Evolutionary conservation across 2,329 filamentous ascomycete species (phyloP).

Genomic region (Byssoonygena ceratinophila): DNA sequence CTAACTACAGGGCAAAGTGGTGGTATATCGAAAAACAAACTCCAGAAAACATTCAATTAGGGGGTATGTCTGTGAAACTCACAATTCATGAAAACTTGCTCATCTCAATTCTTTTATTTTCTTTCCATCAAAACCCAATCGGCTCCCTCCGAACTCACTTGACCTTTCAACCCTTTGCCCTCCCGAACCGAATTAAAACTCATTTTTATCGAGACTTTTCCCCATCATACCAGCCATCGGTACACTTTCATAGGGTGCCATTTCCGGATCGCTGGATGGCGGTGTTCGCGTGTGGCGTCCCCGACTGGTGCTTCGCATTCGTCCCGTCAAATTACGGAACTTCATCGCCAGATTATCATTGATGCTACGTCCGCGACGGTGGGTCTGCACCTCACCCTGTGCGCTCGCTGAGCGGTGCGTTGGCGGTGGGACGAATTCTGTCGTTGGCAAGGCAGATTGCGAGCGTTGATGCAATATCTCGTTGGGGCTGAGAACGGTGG

Average conservation of each 20-base stretch:
- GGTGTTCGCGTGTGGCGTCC: slow-evolving; percentile 41
- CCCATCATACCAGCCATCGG: slow-evolving; percentile 14
- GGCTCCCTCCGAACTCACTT: neutral
- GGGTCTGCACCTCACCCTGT: slow-evolving; percentile 30
- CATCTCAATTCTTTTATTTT: neutral
- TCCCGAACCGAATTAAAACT: neutral
- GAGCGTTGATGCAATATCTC: neutral
- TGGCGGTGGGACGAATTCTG: slow-evolving; percentile 23
- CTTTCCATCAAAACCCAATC: neutral
- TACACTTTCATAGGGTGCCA: slow-evolving; percentile 27
- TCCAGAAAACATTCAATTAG: neutral
- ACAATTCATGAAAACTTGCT: too few species aligned
- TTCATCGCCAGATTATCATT: slow-evolving; percentile 49
- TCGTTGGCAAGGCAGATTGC: slow-evolving; percentile 1
- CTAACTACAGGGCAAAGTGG: neutral
- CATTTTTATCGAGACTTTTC: slow-evolving; percentile 11
- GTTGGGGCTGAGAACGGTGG: neutral
- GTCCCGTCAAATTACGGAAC: slow-evolving; percentile 46
- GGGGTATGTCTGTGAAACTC: neutral
- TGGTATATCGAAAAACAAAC: neutral
- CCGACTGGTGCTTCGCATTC: slow-evolving; percentile 49
- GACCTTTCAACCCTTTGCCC: neutral
- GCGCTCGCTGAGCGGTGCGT: slow-evolving; percentile 19
- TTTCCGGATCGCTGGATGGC: slow-evolving; percentile 22
- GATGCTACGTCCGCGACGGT: slow-evolving; percentile 46